A percentile compares a stretch with the other conserved stretches of the same genome.
Conservation (phyloP, 768 basidiomycete genomes). For the Candolleomyces eurysporus region DNA sequence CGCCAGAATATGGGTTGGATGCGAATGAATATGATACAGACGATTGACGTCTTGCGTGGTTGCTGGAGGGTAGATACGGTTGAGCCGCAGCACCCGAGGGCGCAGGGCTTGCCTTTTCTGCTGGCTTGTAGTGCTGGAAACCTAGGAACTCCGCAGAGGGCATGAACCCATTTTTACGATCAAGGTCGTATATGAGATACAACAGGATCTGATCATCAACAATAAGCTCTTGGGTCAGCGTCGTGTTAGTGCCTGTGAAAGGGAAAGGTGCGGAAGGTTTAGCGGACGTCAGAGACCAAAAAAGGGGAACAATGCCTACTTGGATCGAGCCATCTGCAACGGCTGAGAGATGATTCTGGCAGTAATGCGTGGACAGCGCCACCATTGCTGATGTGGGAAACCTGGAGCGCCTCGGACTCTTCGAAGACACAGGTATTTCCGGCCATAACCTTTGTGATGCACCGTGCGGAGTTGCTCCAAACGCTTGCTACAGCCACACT, state of each 20-base stretch:
- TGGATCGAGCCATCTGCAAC: constrained; percentile 70
- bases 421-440: constrained; percentile 49
- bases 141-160: constrained; percentile 63
- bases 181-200: constrained; percentile 66
- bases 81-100: constrained; percentile 2
- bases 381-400: constrained; percentile 41
- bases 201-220: constrained; percentile 63
- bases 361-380: constrained; percentile 54
- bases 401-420: constrained; percentile 52
- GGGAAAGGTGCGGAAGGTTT: constrained; percentile 26
- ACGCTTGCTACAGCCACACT: constrained; percentile 52
- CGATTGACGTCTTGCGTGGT: not conserved
- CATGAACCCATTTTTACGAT: constrained; percentile 48
- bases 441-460: constrained; percentile 59
- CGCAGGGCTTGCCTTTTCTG: constrained; percentile 22
- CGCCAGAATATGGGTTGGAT: constrained; percentile 1
- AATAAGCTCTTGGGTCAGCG: constrained; percentile 67
- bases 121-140: constrained; percentile 38
- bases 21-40: not conserved
- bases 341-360: constrained; percentile 64
- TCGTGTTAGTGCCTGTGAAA: constrained; percentile 48
- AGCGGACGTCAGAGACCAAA: constrained; percentile 11
- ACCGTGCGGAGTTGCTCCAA: constrained; percentile 57
- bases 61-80: constrained; percentile 9
- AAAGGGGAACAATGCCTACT: constrained; percentile 41